phyloP scores from a whole-genome alignment of 331 rosid genomes.

The Malus hybrid region DNA sequence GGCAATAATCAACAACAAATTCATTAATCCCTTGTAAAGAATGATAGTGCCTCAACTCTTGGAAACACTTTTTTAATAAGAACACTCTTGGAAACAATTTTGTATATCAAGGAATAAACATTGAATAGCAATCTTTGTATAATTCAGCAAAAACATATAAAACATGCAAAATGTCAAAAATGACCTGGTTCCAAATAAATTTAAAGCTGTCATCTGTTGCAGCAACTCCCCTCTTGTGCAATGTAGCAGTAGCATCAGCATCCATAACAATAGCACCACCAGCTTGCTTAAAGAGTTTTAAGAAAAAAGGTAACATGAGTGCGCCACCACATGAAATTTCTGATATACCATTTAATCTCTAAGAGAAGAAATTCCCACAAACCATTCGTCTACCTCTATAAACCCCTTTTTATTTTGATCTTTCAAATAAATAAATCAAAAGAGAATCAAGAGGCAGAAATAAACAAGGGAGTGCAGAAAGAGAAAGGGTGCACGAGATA shows the following conservation, averaged over 20 bases:
- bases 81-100: not conserved
- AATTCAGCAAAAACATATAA: not conserved
- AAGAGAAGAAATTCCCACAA: too few species aligned
- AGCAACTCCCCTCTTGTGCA: conserved; percentile 59
- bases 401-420: too few species aligned
- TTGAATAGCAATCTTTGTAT: not conserved
- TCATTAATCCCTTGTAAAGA: not conserved
- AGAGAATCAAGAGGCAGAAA: too few species aligned
- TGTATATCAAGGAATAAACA: not conserved
- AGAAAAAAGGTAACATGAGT: not conserved
- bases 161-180: not conserved
- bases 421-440: too few species aligned
- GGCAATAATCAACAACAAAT: not conserved
- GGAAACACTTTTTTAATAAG: not conserved
- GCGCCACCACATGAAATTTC: not conserved
- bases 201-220: conserved; percentile 84
- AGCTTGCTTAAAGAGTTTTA: conserved; percentile 60
- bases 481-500: not conserved
- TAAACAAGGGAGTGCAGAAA: too few species aligned
- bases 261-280: conserved; percentile 87
- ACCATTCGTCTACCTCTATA: too few species aligned
- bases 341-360: too few species aligned
- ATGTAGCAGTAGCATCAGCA: conserved; percentile 84
- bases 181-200: conserved; percentile 60
- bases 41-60: not conserved